These are phyloP conservation scores for Fraxinus cuspidata DNA, from an alignment of 257 asterid genomes.

Conservation along the genomic window DNA sequence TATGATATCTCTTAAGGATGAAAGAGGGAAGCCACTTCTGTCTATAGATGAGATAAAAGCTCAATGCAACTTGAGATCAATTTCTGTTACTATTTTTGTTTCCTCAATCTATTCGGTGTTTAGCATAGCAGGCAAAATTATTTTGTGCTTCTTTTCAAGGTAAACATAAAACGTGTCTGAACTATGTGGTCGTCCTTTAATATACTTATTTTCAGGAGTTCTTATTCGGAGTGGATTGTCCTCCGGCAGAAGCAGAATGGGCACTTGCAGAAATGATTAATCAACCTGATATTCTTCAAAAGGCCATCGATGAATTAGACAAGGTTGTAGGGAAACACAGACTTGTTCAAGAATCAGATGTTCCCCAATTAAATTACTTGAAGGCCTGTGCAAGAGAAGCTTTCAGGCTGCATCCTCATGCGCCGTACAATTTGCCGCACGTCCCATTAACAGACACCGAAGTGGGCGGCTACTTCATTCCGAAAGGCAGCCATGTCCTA, in stretches of 20 bases:
- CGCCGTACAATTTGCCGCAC: slow-evolving; percentile 8
- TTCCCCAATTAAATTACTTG: slow-evolving; percentile 4
- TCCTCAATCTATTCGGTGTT: background rate
- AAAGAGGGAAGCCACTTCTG: background rate
- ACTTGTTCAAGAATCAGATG: slow-evolving; percentile 8
- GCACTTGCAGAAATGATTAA: background rate
- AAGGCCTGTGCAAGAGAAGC: slow-evolving; percentile 14
- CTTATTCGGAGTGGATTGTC: background rate
- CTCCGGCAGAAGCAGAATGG: background rate
- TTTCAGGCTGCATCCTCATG: slow-evolving; percentile 10
- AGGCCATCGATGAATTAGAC: background rate
- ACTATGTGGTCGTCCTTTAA: no score
- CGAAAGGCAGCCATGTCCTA: slow-evolving; percentile 5
- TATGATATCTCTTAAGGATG: background rate
- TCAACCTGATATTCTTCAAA: background rate
- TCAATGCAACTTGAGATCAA: background rate
- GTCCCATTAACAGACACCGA: background rate
- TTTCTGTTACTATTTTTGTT: background rate
- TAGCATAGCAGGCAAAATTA: no score
- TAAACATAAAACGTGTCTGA: no score
- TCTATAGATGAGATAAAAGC: slow-evolving; percentile 6
- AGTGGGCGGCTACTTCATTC: slow-evolving; percentile 15
- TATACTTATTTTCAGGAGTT: background rate
- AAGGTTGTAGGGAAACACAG: background rate
- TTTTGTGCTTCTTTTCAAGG: no score